Percentiles rank a stretch among this genome's conserved stretches.
phyloP scores from a whole-genome alignment of 139 green algal genomes.

The Chlorella sp. region DNA sequence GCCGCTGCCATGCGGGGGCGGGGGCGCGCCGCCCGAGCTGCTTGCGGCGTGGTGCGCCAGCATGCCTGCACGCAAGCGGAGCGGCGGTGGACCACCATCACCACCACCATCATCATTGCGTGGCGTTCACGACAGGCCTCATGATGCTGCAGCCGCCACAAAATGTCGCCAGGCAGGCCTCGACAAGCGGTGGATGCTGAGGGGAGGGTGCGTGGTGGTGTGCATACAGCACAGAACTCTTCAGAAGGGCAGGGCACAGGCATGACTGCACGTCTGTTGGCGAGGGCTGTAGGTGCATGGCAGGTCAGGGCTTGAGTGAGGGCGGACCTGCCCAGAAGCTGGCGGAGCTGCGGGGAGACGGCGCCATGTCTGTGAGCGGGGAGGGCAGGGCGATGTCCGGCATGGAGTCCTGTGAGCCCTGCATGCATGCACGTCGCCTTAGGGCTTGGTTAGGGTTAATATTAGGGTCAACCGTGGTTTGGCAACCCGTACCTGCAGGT shows the following conservation, averaged over 20 bases:
- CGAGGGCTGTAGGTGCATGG: not conserved
- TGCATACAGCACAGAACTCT: not conserved
- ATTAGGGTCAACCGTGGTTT: no score
- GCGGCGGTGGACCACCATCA: not conserved
- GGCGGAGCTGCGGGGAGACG: slow-evolving; percentile 28
- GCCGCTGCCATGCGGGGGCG: no score
- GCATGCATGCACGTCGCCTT: not conserved
- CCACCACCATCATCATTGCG: not conserved
- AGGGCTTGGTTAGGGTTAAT: not conserved
- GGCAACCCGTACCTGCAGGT: no score
- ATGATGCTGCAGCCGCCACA: not conserved
- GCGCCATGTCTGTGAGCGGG: slow-evolving; percentile 1
- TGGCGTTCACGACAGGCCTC: not conserved
- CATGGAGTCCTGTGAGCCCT: slow-evolving; percentile 15
- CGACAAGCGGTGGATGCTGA: not conserved
- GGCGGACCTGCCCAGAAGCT: slow-evolving; percentile 36
- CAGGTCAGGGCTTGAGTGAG: not conserved
- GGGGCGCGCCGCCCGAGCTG: not conserved
- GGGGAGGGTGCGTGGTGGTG: not conserved
- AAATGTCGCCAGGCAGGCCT: not conserved
- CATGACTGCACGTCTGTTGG: not conserved
- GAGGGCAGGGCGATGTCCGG: slow-evolving; percentile 2
- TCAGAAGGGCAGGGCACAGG: not conserved
- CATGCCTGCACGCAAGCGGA: not conserved
- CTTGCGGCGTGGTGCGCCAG: not conserved